phyloP scores from a whole-genome alignment of 805 yeast genomes.

The Kodamaea hsintzibuensis region DNA sequence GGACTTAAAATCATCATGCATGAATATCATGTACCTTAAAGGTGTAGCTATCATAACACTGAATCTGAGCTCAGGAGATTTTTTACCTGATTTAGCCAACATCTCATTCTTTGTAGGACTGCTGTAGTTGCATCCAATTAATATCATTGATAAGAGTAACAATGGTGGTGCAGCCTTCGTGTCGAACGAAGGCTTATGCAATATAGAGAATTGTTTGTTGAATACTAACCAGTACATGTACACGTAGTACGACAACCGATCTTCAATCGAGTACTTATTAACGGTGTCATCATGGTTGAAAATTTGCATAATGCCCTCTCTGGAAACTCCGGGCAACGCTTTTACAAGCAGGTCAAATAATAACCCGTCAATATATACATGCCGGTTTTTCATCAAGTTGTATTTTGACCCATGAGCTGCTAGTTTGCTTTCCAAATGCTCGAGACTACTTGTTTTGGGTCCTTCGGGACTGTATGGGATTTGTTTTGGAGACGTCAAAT shows the following conservation, averaged over 20 bases:
- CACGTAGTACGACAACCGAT: conserved; percentile 36
- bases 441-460: conserved; percentile 3
- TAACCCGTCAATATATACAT: conserved; percentile 38
- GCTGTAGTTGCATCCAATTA: conserved; percentile 54
- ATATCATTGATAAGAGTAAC: conserved; percentile 53
- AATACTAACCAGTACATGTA: conserved; percentile 57
- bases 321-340: conserved; percentile 28
- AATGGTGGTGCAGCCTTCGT: conserved; percentile 49
- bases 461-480: conserved; percentile 8
- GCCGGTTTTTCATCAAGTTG: conserved; percentile 31
- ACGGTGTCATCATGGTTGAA: conserved; percentile 23
- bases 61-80: conserved; percentile 40
- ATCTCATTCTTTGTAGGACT: conserved; percentile 16
- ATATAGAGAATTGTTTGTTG: conserved; percentile 55
- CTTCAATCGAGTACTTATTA: conserved; percentile 26
- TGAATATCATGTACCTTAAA: conserved; percentile 67
- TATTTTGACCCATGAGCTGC: conserved; percentile 20
- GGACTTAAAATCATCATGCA: conserved; percentile 69
- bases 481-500: conserved; percentile 7
- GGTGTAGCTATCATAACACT: conserved; percentile 55
- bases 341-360: conserved; percentile 35
- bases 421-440: conserved; percentile 16
- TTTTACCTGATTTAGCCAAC: conserved; percentile 19
- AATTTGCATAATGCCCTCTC: conserved; percentile 26
- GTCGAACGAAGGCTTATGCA: conserved; percentile 39